phyloP scores from a whole-genome alignment of 129 eudicot species.

The Flaveria robusta region DNA sequence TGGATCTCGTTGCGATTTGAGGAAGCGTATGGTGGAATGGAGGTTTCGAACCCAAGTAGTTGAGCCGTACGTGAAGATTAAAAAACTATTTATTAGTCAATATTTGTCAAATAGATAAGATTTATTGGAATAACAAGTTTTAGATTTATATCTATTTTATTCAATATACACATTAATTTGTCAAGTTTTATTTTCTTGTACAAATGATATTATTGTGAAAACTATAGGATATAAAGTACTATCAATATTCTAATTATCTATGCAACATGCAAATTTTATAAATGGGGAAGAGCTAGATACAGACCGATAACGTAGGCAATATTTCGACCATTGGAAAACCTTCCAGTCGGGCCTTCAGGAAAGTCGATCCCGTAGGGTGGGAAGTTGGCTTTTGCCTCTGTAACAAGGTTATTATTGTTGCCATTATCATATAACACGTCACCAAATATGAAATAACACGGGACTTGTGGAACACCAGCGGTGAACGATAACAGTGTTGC shows the following conservation, averaged over 20 bases:
- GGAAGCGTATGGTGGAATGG: conserved; percentile 47
- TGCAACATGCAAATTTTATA: background rate
- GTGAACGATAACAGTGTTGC: background rate
- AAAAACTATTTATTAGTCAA: background rate
- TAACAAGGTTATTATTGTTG: conserved; percentile 47
- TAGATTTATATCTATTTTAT: too few species aligned
- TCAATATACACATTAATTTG: too few species aligned
- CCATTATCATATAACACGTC: conserved; percentile 60
- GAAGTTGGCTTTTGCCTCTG: conserved; percentile 45
- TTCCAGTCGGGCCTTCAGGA: conserved; percentile 51
- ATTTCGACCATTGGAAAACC: conserved; percentile 62
- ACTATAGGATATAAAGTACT: too few species aligned
- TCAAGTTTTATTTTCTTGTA: too few species aligned
- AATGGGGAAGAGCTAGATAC: background rate
- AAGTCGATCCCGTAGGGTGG: conserved; percentile 56
- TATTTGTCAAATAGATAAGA: too few species aligned
- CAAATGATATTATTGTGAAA: too few species aligned
- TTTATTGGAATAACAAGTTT: too few species aligned
- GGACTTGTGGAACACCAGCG: conserved; percentile 35
- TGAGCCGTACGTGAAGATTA: conserved; percentile 40
- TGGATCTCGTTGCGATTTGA: conserved; percentile 18
- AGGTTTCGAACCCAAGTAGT: conserved; percentile 46
- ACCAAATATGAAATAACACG: conserved; percentile 58
- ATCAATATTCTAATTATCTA: background rate
- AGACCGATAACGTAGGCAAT: conserved; percentile 48